phyloP scores from a whole-genome alignment of 306 rosid genomes.

The Carpinus viminea region DNA sequence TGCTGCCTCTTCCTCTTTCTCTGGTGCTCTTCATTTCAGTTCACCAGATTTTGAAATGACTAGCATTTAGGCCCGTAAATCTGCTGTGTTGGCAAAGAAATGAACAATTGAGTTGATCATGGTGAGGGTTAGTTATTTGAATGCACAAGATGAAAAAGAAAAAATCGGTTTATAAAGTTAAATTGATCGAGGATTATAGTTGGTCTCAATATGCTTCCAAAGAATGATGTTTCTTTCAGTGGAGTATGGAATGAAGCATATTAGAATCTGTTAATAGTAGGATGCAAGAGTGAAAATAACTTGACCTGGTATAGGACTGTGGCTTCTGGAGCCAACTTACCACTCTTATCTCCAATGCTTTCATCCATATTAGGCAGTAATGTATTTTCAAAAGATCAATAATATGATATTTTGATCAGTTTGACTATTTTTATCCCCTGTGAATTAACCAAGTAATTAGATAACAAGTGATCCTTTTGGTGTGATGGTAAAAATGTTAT shows the following conservation, averaged over 20 bases:
- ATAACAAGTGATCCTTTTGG: not conserved
- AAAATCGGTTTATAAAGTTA: not conserved
- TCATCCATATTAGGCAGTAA: not conserved
- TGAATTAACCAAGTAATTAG: not conserved
- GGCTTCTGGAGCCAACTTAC: not conserved
- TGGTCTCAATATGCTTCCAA: not conserved
- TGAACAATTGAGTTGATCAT: not conserved
- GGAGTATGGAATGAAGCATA: not conserved
- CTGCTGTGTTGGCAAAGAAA: not conserved
- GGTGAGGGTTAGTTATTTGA: not conserved
- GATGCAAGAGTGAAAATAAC: conserved; percentile 3
- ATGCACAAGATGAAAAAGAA: not conserved
- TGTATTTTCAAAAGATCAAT: not conserved
- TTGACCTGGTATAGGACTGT: not conserved
- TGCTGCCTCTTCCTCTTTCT: not conserved
- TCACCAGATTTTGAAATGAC: not conserved
- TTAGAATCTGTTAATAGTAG: not conserved
- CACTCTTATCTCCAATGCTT: not conserved
- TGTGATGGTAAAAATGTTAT: not conserved
- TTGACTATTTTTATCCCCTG: not conserved
- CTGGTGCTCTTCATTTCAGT: not conserved
- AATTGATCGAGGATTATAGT: not conserved
- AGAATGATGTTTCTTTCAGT: not conserved
- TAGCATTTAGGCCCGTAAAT: not conserved
- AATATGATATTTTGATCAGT: not conserved